These are phyloP conservation scores for Acanthamoeba healyi DNA, from an alignment of 208 protist genomes.

Conservation along the genomic window DNA sequence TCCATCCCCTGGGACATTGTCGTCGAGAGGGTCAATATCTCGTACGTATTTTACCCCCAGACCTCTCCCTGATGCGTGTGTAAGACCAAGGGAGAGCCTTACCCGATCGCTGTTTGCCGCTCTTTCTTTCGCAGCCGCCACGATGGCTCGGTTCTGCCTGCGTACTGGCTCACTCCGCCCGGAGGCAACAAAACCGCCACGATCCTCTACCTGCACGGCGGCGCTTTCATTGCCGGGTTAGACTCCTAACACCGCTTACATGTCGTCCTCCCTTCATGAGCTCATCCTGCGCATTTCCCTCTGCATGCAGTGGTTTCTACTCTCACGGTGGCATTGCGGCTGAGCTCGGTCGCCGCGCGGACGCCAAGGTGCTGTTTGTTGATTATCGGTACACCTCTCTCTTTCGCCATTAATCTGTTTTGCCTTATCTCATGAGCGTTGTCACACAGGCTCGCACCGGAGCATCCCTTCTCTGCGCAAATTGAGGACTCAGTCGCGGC, in stretches of 20 bases:
- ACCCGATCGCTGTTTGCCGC: too few species aligned
- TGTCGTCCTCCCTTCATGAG: not conserved
- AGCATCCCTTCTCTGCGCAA: slow-evolving; percentile 25
- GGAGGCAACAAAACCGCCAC: slow-evolving; percentile 18
- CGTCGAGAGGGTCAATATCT: slow-evolving; percentile 40
- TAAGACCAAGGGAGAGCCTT: too few species aligned
- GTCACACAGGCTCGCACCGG: slow-evolving; percentile 31
- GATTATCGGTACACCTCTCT: slow-evolving; percentile 48
- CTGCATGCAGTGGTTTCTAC: not conserved
- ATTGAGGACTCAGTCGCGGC: slow-evolving; percentile 45
- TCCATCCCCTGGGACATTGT: not conserved
- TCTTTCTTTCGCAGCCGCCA: not conserved
- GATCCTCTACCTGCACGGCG: slow-evolving; percentile 47
- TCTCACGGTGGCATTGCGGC: slow-evolving; percentile 25
- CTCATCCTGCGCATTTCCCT: not conserved
- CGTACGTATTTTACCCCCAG: too few species aligned
- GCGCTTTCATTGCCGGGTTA: slow-evolving; percentile 26
- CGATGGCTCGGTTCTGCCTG: slow-evolving; percentile 25
- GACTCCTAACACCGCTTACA: not conserved
- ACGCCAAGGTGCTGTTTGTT: slow-evolving; percentile 43
- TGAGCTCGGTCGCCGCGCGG: slow-evolving; percentile 14
- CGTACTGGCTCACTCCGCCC: slow-evolving; percentile 25
- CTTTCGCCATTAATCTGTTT: not conserved
- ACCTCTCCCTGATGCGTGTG: too few species aligned
- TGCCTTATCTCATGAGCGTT: not conserved